Conservation (phyloP, 495 filamentous ascomycete genomes). For the Halenospora varia region DNA sequence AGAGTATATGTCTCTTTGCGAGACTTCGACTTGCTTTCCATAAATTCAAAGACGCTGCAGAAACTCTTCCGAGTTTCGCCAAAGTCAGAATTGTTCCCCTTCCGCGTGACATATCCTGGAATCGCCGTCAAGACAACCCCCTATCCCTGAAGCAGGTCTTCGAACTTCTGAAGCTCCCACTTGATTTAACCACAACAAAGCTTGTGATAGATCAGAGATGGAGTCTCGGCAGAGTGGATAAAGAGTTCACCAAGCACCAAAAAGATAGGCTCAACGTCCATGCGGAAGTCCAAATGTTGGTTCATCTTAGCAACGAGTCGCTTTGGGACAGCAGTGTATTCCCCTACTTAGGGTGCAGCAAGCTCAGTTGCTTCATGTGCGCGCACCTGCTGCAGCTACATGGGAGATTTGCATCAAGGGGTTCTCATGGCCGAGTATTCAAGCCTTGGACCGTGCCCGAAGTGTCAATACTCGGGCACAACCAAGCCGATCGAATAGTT, state of each 20-base stretch:
- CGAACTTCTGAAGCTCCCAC: neutral
- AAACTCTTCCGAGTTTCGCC: neutral
- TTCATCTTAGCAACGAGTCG: too few species aligned
- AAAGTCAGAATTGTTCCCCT: neutral
- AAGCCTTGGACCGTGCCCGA: too few species aligned
- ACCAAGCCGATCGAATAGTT: too few species aligned
- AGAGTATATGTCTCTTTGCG: constrained; percentile 26
- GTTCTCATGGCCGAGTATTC: too few species aligned
- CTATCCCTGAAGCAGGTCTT: neutral
- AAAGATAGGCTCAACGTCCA: constrained; percentile 28
- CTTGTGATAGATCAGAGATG: neutral
- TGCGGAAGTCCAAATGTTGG: constrained; percentile 30
- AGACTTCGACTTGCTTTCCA: constrained; percentile 28
- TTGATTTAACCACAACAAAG: neutral
- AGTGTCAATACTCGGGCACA: too few species aligned
- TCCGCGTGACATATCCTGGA: neutral
- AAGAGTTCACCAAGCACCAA: constrained; percentile 27
- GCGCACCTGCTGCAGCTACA: too few species aligned
- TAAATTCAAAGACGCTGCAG: constrained; percentile 12
- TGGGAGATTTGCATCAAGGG: too few species aligned
- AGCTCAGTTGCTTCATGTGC: too few species aligned
- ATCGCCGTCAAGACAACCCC: neutral
- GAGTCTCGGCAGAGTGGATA: constrained; percentile 22
- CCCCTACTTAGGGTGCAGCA: too few species aligned
- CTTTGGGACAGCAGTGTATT: too few species aligned